Base-by-base conservation (phyloP, 495 filamentous ascomycete genomes). In the Aspergillus asperescens region DNA sequence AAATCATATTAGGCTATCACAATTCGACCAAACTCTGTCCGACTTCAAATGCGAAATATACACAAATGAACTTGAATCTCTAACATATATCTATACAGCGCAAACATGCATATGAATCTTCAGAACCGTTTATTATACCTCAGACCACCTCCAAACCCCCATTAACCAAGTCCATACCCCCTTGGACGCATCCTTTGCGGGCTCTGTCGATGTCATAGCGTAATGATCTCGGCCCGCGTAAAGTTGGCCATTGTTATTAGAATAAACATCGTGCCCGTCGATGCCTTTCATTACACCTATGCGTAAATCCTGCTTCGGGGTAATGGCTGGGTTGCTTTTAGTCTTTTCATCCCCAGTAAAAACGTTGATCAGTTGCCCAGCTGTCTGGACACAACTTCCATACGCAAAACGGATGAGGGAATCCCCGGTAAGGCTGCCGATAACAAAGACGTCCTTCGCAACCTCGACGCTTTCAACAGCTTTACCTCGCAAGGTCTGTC, bases 341-440 rank as follows among this genome's bases (percentile, higher is more conserved):
- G 55, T 51, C 7, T 56, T 50, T 3, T 58, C 46, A 23, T 38
- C 57, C 24, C 57, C 57, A 25, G 41, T 55, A 38, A 44, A 57
- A 10, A 42, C 56, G 7, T 61, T 41, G 12, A 81, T 72, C 18
- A 86, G 71, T 58, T 73, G 77, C 4, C 80, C 73, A 5, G 82
- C 83, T 4, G 77, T 71, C 58, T 77, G 79, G 6, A 78, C 74
- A 55, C 83, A 84, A 9, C 83, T 76, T 1, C 83, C 83, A 22
- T 82, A 79, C 1, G 81, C 79, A 57, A 83, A 85, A 2, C 83
- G 74, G 25, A 86, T 77, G 2, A 86, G 70, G 4, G 81, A 83
- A 58, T 86, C 83, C 1, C 83, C 83, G 0, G 81, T 81, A 45
- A 86, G 56, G 46, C 82, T 85, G 8, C 83, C 83, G 29, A 83